These are phyloP conservation scores for Acidomyces sp. DNA, from an alignment of 495 filamentous ascomycete genomes.

Conservation along the genomic window DNA sequence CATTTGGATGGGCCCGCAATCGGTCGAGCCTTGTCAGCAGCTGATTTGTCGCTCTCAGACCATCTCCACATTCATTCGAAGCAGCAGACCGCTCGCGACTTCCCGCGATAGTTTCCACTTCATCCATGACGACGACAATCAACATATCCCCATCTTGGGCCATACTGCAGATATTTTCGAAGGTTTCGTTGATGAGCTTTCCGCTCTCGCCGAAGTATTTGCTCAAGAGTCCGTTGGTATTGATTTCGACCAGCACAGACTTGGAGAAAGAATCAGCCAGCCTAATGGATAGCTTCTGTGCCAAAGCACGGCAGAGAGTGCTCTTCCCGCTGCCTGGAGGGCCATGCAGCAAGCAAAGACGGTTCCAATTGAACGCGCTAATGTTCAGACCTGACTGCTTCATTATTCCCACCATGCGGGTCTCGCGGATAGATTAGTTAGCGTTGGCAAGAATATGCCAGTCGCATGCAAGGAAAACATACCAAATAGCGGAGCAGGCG, in stretches of 20 bases:
- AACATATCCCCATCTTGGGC: conserved; percentile 35
- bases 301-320: conserved; percentile 37
- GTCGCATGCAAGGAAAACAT: background rate
- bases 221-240: conserved; percentile 39
- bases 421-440: too few species aligned
- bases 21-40: conserved; percentile 29
- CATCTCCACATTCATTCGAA: conserved; percentile 37
- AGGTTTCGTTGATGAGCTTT: conserved; percentile 34
- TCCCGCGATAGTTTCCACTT: conserved; percentile 41
- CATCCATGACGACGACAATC: conserved; percentile 42
- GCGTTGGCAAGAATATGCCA: too few species aligned
- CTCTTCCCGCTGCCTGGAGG: conserved; percentile 47
- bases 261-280: conserved; percentile 33
- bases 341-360: conserved; percentile 38
- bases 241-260: conserved; percentile 39
- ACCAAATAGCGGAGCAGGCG: conserved; percentile 33
- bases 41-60: conserved; percentile 36
- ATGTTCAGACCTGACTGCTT: conserved; percentile 18
- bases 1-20: conserved; percentile 29
- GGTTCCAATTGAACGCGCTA: conserved; percentile 24
- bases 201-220: conserved; percentile 44
- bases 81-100: conserved; percentile 32
- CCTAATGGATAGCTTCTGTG: conserved; percentile 46
- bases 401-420: conserved; percentile 29
- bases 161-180: conserved; percentile 35